Percentiles rank a stretch among this genome's conserved stretches.
Conservation (phyloP, 306 rosid genomes). For the Mimosa bimucronata region DNA sequence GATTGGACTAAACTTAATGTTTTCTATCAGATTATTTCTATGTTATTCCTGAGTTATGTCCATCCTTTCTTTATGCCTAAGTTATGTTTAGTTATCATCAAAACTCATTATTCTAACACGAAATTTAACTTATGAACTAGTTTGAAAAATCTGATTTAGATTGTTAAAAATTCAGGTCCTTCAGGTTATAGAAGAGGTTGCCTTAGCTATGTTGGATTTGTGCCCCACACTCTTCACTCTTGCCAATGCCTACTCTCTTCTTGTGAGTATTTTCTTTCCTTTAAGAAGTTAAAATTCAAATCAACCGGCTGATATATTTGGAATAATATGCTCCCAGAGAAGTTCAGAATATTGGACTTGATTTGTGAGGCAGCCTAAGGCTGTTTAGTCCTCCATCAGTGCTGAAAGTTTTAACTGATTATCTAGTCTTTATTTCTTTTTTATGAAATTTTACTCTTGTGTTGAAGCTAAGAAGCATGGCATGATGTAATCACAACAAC, state of each 20-base stretch:
- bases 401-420: constrained; percentile 4
- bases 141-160: not conserved
- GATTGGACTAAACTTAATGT: too few relatives aligned
- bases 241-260: constrained; percentile 70
- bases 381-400: not conserved
- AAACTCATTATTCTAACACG: too few relatives aligned
- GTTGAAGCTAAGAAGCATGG: too few relatives aligned
- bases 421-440: not conserved
- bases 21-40: too few relatives aligned
- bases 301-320: not conserved
- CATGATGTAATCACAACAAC: not conserved
- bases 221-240: constrained; percentile 82
- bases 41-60: too few relatives aligned
- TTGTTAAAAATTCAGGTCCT: constrained; percentile 68
- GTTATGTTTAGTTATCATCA: too few relatives aligned
- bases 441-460: not conserved
- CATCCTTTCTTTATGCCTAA: too few relatives aligned
- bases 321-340: constrained; percentile 12
- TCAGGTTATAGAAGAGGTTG: constrained; percentile 95
- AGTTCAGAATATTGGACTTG: constrained; percentile 7
- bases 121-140: not conserved
- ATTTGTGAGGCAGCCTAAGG: constrained; percentile 15
- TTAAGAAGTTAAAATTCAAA: not conserved
- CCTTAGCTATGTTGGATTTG: constrained; percentile 80
- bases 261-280: constrained; percentile 59